Conservation (phyloP, 2,329 filamentous ascomycete genomes). For the Tricladium varicosporioides region DNA sequence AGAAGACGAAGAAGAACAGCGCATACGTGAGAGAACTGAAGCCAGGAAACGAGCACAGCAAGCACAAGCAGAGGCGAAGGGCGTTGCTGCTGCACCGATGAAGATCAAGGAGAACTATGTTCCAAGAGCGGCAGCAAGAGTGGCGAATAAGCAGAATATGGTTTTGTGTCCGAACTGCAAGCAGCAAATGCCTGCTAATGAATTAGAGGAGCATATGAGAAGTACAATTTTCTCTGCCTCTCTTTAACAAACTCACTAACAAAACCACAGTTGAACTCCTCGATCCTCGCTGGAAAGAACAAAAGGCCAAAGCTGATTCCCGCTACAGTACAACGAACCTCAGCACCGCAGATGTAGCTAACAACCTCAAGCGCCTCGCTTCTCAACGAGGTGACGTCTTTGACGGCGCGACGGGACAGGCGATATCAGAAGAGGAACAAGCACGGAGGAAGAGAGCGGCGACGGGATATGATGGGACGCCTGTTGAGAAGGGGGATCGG, state of each 20-base stretch:
- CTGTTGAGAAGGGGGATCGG: slow-evolving; percentile 55
- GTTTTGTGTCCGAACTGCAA: slow-evolving; percentile 91
- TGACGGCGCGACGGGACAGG: slow-evolving; percentile 67
- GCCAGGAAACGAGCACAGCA: slow-evolving; percentile 66
- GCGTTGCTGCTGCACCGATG: slow-evolving; percentile 62
- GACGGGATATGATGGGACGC: slow-evolving; percentile 63
- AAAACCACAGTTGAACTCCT: slow-evolving; percentile 68
- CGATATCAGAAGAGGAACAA: slow-evolving; percentile 70
- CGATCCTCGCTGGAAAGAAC: slow-evolving; percentile 93
- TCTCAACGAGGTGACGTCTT: slow-evolving; percentile 87
- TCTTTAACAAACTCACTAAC: slow-evolving; percentile 14
- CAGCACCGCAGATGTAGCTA: slow-evolving; percentile 81
- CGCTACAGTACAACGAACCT: slow-evolving; percentile 84
- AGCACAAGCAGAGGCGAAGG: slow-evolving; percentile 74
- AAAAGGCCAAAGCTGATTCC: slow-evolving; percentile 83
- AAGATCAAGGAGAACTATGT: slow-evolving; percentile 94
- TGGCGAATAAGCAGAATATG: slow-evolving; percentile 62
- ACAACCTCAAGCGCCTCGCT: slow-evolving; percentile 92
- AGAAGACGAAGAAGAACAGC: slow-evolving; percentile 61
- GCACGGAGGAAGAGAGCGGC: slow-evolving; percentile 75
- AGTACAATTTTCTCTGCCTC: slow-evolving; percentile 48
- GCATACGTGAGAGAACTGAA: slow-evolving; percentile 62
- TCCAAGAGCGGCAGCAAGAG: slow-evolving; percentile 73
- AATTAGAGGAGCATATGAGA: slow-evolving; percentile 89
- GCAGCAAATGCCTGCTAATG: slow-evolving; percentile 81